Conservation (phyloP, 257 asterid genomes). For the Nicotiana tomentosiformis region DNA sequence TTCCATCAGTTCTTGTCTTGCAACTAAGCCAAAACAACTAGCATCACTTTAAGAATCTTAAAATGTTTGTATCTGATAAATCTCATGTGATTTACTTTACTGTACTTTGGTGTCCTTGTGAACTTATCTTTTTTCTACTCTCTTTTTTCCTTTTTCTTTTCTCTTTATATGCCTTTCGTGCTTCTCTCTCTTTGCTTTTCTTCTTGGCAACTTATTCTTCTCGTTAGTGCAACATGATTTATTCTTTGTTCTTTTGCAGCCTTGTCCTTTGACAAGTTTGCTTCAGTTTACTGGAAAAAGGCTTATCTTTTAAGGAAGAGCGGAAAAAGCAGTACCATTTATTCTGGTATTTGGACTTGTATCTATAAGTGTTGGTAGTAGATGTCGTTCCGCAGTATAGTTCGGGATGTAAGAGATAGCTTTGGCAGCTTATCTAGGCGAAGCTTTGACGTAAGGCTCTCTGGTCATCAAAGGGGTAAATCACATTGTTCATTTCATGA, state of each 20-base stretch:
- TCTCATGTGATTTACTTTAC: slow-evolving; percentile 29
- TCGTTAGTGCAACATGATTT: slow-evolving; percentile 13
- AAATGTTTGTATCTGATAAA: slow-evolving; percentile 26
- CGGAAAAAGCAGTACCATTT: slow-evolving; percentile 3
- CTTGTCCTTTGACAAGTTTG: slow-evolving; percentile 21
- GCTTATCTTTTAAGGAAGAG: slow-evolving; percentile 7
- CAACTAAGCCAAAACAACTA: background rate
- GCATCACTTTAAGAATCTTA: slow-evolving; percentile 11
- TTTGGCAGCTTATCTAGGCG: slow-evolving; percentile 87
- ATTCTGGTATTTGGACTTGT: slow-evolving; percentile 10
- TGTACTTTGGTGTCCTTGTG: slow-evolving; percentile 52
- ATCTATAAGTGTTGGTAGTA: slow-evolving; percentile 16
- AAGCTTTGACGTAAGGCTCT: slow-evolving; percentile 60
- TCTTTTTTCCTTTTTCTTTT: slow-evolving; percentile 17
- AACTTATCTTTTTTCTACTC: slow-evolving; percentile 32
- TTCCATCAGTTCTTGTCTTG: background rate
- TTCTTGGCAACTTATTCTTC: slow-evolving; percentile 11
- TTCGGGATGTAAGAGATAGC: slow-evolving; percentile 78
- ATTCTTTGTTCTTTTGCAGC: slow-evolving; percentile 24
- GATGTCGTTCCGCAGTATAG: slow-evolving; percentile 93
- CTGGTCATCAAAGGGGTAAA: slow-evolving; percentile 69
- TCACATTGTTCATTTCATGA: slow-evolving; percentile 67
- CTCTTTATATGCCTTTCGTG: slow-evolving; percentile 28
- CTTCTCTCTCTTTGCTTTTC: slow-evolving; percentile 21
- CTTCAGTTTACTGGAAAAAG: background rate